Conservation (phyloP, 441 rosid species). For the Bruguiera hainesii region DNA sequence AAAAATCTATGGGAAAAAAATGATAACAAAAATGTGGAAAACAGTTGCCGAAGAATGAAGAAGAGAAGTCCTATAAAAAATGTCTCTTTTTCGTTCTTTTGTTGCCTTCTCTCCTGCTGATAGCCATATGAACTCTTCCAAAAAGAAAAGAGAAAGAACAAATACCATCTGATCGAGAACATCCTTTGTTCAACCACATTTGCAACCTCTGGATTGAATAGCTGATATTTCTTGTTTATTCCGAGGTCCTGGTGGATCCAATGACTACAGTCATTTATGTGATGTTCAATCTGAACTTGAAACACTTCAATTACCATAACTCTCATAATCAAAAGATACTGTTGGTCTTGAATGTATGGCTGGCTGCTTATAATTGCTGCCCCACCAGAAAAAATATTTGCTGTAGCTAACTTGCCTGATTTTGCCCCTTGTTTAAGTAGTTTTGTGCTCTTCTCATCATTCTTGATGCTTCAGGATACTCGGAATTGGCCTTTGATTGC, state of each 20-base stretch:
- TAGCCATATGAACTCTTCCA: no score
- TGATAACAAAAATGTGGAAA: background rate
- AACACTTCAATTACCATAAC: background rate
- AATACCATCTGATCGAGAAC: no score
- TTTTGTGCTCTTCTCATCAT: conserved; percentile 6
- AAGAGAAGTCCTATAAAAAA: background rate
- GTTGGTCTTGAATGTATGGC: background rate
- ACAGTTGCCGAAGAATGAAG: background rate
- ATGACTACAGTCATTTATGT: no score
- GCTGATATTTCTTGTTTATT: no score
- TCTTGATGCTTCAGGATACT: conserved; percentile 55
- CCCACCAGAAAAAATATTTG: no score
- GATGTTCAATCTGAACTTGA: background rate
- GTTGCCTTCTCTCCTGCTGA: no score
- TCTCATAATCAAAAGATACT: background rate
- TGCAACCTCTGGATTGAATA: no score
- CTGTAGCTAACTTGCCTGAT: no score
- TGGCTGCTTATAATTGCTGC: background rate
- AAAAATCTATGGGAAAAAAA: no score
- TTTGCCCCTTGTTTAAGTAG: background rate
- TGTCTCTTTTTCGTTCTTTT: background rate
- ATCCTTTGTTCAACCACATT: no score
- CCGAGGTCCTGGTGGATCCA: no score
- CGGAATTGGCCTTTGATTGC: conserved; percentile 76
- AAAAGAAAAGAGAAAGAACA: no score